A percentile compares a stretch with the other conserved stretches of the same genome.
Conservation (phyloP, 305 asterid genomes). For the Withania somnifera region DNA sequence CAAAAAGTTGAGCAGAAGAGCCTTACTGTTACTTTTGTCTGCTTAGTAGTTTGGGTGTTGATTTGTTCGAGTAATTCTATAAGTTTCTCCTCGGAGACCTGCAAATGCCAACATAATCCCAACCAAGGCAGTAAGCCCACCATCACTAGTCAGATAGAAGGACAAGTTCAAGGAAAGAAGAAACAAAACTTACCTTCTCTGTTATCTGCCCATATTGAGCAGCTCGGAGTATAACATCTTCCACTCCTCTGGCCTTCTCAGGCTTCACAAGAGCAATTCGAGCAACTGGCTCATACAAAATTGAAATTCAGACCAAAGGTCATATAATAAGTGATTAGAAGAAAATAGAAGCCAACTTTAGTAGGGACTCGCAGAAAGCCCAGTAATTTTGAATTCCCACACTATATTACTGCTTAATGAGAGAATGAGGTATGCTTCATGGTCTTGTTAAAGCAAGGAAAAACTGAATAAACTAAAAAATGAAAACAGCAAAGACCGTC, state of each 20-base stretch:
- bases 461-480: neutral
- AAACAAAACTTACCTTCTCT: slow-evolving; percentile 48
- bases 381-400: neutral
- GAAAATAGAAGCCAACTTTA: neutral
- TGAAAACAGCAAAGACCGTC: neutral
- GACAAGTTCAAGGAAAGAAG: neutral
- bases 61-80: slow-evolving; percentile 87
- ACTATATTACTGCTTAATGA: neutral
- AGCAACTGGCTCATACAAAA: slow-evolving; percentile 45
- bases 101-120: neutral
- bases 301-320: neutral
- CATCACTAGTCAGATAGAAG: neutral
- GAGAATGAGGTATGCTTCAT: neutral
- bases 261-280: slow-evolving; percentile 95
- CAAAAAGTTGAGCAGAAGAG: neutral
- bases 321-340: neutral
- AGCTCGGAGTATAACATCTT: slow-evolving; percentile 85
- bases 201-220: slow-evolving; percentile 77
- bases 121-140: neutral
- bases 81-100: slow-evolving; percentile 92
- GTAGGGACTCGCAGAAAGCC: neutral
- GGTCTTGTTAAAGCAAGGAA: neutral
- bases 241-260: slow-evolving; percentile 95
- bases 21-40: slow-evolving; percentile 93
- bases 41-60: slow-evolving; percentile 80